A percentile compares a stretch with the other conserved stretches of the same genome.
phyloP scores from a whole-genome alignment of 306 rosid species.

The Cucumis cinereus region DNA sequence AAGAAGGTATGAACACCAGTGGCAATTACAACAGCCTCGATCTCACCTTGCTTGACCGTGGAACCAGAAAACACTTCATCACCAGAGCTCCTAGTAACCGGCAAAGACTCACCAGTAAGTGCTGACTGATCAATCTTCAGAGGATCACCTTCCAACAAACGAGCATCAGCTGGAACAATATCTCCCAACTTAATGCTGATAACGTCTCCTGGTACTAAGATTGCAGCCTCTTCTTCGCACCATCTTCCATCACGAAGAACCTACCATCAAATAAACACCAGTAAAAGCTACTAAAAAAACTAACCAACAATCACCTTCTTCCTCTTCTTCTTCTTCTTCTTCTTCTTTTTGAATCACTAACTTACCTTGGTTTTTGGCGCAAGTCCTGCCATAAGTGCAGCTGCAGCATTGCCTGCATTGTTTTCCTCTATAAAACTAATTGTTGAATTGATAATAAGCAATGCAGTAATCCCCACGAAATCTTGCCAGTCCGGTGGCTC shows the following conservation, averaged over 20 bases:
- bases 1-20: conserved; percentile 93
- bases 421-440: conserved; percentile 86
- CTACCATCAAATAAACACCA: conserved; percentile 7
- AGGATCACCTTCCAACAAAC: conserved; percentile 73
- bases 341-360: no score
- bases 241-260: conserved; percentile 81
- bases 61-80: conserved; percentile 86
- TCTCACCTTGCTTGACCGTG: conserved; percentile 85
- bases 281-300: not conserved
- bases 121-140: conserved; percentile 83
- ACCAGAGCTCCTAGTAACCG: conserved; percentile 36
- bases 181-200: conserved; percentile 79
- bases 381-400: conserved; percentile 94
- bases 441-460: conserved; percentile 71
- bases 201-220: conserved; percentile 77
- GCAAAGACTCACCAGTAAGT: conserved; percentile 84
- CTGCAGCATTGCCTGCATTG: conserved; percentile 93
- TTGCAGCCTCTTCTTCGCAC: conserved; percentile 69
- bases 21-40: conserved; percentile 87
- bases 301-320: no score
- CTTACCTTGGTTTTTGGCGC: conserved; percentile 80
- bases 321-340: no score
- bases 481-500: conserved; percentile 89
- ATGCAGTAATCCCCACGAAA: conserved; percentile 48
- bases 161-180: conserved; percentile 80